A percentile compares a stretch with the other conserved stretches of the same genome.
Conservation (phyloP, 495 filamentous ascomycete species). For the Neurospora terricola region DNA sequence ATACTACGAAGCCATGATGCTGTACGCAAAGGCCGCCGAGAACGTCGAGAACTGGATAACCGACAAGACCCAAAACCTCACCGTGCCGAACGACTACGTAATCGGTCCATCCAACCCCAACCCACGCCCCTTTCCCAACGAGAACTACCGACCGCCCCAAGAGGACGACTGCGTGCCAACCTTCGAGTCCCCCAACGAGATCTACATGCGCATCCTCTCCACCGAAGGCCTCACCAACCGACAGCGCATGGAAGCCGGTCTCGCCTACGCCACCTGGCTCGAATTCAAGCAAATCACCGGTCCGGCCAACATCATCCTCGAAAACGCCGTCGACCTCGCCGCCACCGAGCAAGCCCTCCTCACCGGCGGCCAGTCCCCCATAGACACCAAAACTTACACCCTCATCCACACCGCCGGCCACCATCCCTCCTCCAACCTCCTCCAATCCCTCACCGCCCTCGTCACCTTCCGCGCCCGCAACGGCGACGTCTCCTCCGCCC, state of each 20-base stretch:
- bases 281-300: conserved; percentile 55
- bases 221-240: conserved; percentile 62
- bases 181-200: conserved; percentile 53
- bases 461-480: conserved; percentile 65
- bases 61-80: conserved; percentile 50
- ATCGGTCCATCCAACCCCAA: conserved; percentile 75
- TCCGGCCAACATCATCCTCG: conserved; percentile 18
- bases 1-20: conserved; percentile 73
- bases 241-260: conserved; percentile 67
- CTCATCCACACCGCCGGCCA: conserved; percentile 36
- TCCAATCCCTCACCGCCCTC: conserved; percentile 63
- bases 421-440: conserved; percentile 56
- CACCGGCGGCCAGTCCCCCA: conserved; percentile 25
- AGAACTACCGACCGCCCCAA: conserved; percentile 44
- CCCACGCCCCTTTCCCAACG: conserved; percentile 58
- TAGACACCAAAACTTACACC: conserved; percentile 52
- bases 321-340: conserved; percentile 21
- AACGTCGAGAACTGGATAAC: conserved; percentile 66
- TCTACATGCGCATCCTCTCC: conserved; percentile 69
- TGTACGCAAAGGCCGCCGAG: conserved; percentile 64
- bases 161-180: conserved; percentile 63
- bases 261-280: conserved; percentile 75
- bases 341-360: conserved; percentile 16
- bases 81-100: conserved; percentile 59
- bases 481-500: conserved; percentile 50